Evolutionary conservation across 139 green algal species (phyloP), one percentile per base, ranked within the genome.

Genomic region (Chlorella sp.): DNA sequence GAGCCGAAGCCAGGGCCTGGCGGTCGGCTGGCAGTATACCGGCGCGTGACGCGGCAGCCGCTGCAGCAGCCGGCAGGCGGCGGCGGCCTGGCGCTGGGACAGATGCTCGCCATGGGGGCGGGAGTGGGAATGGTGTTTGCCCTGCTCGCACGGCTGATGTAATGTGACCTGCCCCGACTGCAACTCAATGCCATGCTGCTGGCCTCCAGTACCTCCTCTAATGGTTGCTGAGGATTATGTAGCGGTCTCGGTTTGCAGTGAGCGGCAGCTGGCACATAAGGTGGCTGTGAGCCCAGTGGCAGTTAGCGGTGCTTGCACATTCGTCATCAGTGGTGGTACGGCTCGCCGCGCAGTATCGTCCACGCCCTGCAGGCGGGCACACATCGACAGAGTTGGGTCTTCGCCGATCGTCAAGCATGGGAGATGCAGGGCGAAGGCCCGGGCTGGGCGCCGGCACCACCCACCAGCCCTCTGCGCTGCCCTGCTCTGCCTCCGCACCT

Each of bases 311-410:
- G 30, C 68, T 3, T 74, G 68, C 68, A n/a, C 5, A 25, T 25
- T 3, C 3, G 21, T 6, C 16, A 23, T 95, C 85, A 97, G 74
- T 98, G 95, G 78, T 98, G 95, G 74, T 98, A 98, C 2, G 94
- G 94, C 83, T 95, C 91, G 0, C 95, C 95, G 18, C 86, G 80
- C 7, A 98, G 76, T 64, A 98, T 98, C 1, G 92, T 97, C 90
- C 90, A 96, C 0, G 78, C 91, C 16, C 94, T 60, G 51, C 51
- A 51, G 44, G 44, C n/a, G n/a, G n/a, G n/a, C n/a, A n/a, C n/a
- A n/a, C n/a, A n/a, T n/a, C n/a, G n/a, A n/a, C n/a, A n/a, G n/a
- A n/a, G n/a, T n/a, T n/a, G n/a, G n/a, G n/a, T n/a, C n/a, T n/a
- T n/a, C n/a, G n/a, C n/a, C n/a, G n/a, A n/a, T n/a, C n/a, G n/a